Percentiles rank a stretch among this genome's conserved stretches.
Evolutionary conservation across 2,329 filamentous ascomycete genomes (phyloP).

Genomic region (Nectriaceae sp.): DNA sequence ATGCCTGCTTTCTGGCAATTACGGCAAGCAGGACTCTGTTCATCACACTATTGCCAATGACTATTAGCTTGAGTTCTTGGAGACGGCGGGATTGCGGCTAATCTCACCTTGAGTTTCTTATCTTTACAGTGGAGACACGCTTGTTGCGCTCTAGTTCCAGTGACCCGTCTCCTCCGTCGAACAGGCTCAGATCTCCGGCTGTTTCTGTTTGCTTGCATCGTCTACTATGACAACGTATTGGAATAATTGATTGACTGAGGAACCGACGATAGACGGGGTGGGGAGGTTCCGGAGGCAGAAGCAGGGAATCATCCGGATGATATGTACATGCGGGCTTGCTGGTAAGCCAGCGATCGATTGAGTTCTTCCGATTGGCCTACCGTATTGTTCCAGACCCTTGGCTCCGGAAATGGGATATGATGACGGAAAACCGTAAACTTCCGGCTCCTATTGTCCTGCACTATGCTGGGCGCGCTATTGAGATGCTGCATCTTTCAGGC

Average conservation of each 20-base stretch:
- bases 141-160: neutral
- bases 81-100: neutral
- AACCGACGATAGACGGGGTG: neutral
- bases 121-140: neutral
- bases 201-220: too few relatives aligned
- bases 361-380: neutral
- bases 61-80: neutral
- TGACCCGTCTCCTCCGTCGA: neutral
- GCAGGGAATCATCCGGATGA: neutral
- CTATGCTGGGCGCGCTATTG: neutral
- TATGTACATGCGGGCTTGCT: too few relatives aligned
- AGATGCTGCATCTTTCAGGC: neutral
- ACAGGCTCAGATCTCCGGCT: neutral
- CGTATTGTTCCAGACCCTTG: neutral
- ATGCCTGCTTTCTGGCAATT: constrained; percentile 5
- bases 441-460: neutral
- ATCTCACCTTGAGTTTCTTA: neutral
- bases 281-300: neutral
- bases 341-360: neutral
- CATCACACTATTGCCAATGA: constrained; percentile 6
- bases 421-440: too few relatives aligned
- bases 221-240: neutral
- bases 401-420: too few relatives aligned
- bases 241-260: neutral
- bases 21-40: constrained; percentile 4